Percentiles rank a stretch among this genome's conserved stretches.
Evolutionary conservation across 2,329 filamentous ascomycete genomes (phyloP).

Genomic region (Sphaerulina populicola): DNA sequence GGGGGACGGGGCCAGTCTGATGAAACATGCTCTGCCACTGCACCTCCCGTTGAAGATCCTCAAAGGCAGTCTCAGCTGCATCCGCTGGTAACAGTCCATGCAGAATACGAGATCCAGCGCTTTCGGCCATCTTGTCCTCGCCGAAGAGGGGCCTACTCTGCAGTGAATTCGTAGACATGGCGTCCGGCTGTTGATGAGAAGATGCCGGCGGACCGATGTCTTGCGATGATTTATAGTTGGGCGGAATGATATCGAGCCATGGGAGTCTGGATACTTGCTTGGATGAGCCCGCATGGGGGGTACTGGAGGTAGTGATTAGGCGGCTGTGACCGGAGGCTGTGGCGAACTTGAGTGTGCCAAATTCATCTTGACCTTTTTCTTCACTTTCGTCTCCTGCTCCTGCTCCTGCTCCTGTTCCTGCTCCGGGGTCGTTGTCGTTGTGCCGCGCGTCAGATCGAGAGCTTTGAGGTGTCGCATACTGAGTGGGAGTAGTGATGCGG

Average conservation of each 20-base stretch:
- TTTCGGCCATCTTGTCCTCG: slow-evolving; percentile 40
- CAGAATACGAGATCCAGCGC: slow-evolving; percentile 64
- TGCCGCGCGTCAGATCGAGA: slow-evolving; percentile 28
- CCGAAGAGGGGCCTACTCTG: slow-evolving; percentile 23
- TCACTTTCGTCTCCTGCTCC: not conserved
- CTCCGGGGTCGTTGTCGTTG: no score
- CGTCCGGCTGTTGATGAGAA: not conserved
- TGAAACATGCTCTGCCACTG: slow-evolving; percentile 89
- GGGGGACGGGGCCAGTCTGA: slow-evolving; percentile 80
- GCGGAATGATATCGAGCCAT: slow-evolving; percentile 17
- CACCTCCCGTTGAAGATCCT: slow-evolving; percentile 63
- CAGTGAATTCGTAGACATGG: not conserved
- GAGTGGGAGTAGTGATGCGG: slow-evolving; percentile 20
- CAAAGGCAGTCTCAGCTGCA: slow-evolving; percentile 53
- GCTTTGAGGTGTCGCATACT: slow-evolving; percentile 33
- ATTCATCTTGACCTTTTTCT: not conserved
- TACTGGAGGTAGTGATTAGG: slow-evolving; percentile 6
- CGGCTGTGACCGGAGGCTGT: slow-evolving; percentile 14
- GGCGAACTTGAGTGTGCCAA: slow-evolving; percentile 16
- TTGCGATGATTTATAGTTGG: not conserved
- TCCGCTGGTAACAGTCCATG: slow-evolving; percentile 56
- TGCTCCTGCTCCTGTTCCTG: no score
- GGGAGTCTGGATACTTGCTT: slow-evolving; percentile 11
- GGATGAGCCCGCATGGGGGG: no score
- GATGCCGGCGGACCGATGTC: not conserved